These are phyloP conservation scores for Lathyrus aphaca DNA, from an alignment of 306 rosid genomes.

Conservation along the genomic window DNA sequence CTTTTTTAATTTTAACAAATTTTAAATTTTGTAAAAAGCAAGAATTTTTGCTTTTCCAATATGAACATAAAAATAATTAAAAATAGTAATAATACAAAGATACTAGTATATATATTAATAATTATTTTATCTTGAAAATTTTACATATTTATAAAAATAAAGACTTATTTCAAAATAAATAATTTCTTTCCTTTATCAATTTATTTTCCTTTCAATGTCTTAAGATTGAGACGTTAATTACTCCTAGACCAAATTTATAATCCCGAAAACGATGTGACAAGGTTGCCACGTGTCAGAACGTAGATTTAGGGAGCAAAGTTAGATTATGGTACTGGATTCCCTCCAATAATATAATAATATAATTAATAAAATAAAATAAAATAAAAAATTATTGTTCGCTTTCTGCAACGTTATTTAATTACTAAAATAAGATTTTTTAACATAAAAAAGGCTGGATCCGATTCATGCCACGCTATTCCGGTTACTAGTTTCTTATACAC, in stretches of 20 bases:
- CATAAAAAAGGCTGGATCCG: slow-evolving; percentile 44
- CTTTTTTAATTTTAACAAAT: no score
- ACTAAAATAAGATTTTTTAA: slow-evolving; percentile 36
- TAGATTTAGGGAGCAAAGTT: background rate
- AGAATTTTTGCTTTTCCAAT: no score
- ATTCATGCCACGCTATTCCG: slow-evolving; percentile 33
- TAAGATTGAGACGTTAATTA: background rate
- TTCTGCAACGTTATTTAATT: slow-evolving; percentile 20
- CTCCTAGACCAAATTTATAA: background rate
- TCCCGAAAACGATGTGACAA: background rate
- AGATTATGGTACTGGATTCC: slow-evolving; percentile 36
- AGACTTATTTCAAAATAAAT: no score
- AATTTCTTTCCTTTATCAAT: no score
- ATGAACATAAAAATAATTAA: background rate
- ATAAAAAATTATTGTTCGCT: slow-evolving; percentile 27
- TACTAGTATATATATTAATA: no score
- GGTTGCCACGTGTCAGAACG: slow-evolving; percentile 32
- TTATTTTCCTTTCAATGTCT: background rate
- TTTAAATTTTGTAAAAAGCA: no score
- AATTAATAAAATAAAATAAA: background rate
- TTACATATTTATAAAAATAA: no score
- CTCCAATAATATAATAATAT: slow-evolving; percentile 7
- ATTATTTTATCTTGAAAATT: no score
- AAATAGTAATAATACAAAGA: background rate
- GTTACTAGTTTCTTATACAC: background rate